Evolutionary conservation across 2,329 filamentous ascomycete species (phyloP).

Genomic region (Mycosphaerella sp.): DNA sequence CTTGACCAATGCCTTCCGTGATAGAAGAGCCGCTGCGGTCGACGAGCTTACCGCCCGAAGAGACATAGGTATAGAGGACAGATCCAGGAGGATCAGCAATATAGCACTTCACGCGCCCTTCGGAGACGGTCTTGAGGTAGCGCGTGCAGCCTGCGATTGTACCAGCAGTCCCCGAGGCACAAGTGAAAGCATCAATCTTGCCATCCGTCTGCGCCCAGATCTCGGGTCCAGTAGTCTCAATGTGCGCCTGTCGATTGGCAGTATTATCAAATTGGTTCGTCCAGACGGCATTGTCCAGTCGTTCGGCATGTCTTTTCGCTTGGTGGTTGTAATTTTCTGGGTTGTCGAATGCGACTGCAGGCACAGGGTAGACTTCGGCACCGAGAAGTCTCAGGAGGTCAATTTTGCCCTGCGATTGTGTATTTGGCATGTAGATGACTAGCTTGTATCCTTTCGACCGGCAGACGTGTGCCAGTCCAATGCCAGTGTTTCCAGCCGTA

Average conservation of each 20-base stretch:
- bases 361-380: slow-evolving; percentile 92
- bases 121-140: slow-evolving; percentile 77
- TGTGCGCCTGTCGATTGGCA: slow-evolving; percentile 87
- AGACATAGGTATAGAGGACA: slow-evolving; percentile 87
- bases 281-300: slow-evolving; percentile 85
- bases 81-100: slow-evolving; percentile 91
- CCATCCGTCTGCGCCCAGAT: slow-evolving; percentile 91
- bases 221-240: slow-evolving; percentile 95
- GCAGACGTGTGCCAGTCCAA: slow-evolving; percentile 95
- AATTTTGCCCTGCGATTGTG: slow-evolving; percentile 96
- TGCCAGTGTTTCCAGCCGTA: slow-evolving; percentile 95
- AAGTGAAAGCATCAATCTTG: slow-evolving; percentile 87
- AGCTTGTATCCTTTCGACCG: slow-evolving; percentile 85
- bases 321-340: slow-evolving; percentile 98
- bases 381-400: slow-evolving; percentile 85
- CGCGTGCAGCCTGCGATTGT: slow-evolving; percentile 84
- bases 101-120: slow-evolving; percentile 75
- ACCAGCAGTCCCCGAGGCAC: slow-evolving; percentile 86
- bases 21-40: slow-evolving; percentile 82
- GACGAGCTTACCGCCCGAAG: slow-evolving; percentile 73
- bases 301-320: slow-evolving; percentile 81
- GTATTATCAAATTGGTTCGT: slow-evolving; percentile 99
- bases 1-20: slow-evolving; percentile 96
- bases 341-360: slow-evolving; percentile 91
- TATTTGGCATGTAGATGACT: slow-evolving; percentile 99